Conservation (phyloP, 495 filamentous ascomycete genomes). For the Tetracladium setigerum region DNA sequence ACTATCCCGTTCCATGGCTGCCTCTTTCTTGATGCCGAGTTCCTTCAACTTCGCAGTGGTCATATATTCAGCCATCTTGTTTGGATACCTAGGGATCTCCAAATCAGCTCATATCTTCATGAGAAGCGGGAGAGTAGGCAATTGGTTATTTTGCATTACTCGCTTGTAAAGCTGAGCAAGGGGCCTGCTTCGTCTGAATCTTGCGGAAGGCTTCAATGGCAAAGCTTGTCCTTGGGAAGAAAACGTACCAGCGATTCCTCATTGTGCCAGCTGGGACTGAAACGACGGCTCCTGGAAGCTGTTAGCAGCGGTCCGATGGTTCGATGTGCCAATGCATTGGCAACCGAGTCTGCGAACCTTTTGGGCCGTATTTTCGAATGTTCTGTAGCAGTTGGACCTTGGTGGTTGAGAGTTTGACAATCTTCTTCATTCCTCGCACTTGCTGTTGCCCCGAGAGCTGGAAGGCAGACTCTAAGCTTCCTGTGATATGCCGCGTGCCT, state of each 20-base stretch:
- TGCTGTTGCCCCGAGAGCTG: conserved; percentile 26
- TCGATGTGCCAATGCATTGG: neutral
- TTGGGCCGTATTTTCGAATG: conserved; percentile 41
- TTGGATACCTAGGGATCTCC: too few relatives aligned
- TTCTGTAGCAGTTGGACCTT: conserved; percentile 42
- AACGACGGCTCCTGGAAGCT: conserved; percentile 42
- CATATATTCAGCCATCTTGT: conserved; percentile 47
- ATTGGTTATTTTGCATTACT: too few relatives aligned
- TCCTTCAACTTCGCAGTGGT: conserved; percentile 31
- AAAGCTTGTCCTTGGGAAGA: too few relatives aligned
- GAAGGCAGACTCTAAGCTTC: conserved; percentile 3
- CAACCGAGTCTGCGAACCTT: conserved; percentile 30
- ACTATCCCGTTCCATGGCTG: conserved; percentile 40
- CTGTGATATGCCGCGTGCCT: conserved; percentile 17
- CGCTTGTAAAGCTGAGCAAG: too few relatives aligned
- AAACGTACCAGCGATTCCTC: conserved; percentile 48
- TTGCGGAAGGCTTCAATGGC: too few relatives aligned
- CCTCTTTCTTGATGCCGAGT: conserved; percentile 30
- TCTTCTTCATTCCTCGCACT: conserved; percentile 46
- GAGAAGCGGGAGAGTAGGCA: too few relatives aligned
- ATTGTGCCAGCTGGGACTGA: conserved; percentile 44
- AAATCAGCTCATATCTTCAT: too few relatives aligned
- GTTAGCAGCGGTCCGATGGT: conserved; percentile 1
- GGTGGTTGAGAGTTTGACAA: conserved; percentile 33
- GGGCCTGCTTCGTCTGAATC: too few relatives aligned